Evolutionary conservation across 306 rosid genomes (phyloP).

Genomic region (Trifolium subterraneum): DNA sequence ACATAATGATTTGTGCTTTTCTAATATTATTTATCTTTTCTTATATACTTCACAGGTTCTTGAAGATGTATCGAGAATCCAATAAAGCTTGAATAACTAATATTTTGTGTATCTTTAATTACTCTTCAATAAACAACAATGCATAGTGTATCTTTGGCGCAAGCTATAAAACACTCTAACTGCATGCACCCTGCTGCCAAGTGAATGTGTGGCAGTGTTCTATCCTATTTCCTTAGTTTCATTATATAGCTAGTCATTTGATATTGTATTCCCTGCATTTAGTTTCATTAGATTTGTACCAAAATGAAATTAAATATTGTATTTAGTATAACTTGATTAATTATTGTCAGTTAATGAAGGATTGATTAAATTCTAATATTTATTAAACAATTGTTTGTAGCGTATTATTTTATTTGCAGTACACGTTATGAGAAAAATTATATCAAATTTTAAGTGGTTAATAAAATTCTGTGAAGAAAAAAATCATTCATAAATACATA

Average conservation of each 20-base stretch:
- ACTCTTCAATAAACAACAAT: slow-evolving; percentile 9
- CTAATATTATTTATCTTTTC: slow-evolving; percentile 2
- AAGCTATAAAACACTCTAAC: slow-evolving; percentile 5
- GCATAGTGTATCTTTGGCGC: slow-evolving; percentile 24
- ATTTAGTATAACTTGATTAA: slow-evolving; percentile 14
- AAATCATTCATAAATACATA: too few species aligned
- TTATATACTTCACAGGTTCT: slow-evolving; percentile 47
- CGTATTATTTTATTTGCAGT: not conserved
- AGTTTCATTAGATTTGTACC: not conserved
- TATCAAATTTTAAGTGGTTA: too few species aligned
- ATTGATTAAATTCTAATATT: not conserved
- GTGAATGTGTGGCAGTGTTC: slow-evolving; percentile 20
- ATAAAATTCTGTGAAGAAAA: too few species aligned
- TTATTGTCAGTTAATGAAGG: not conserved
- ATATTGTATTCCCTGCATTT: slow-evolving; percentile 15
- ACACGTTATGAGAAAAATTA: too few species aligned
- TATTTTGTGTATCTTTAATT: not conserved
- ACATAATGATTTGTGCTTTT: slow-evolving; percentile 13
- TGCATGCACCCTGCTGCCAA: slow-evolving; percentile 8
- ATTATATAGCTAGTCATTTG: slow-evolving; percentile 6
- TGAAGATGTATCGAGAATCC: slow-evolving; percentile 44
- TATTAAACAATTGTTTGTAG: not conserved
- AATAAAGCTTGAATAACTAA: slow-evolving; percentile 27
- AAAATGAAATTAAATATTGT: not conserved
- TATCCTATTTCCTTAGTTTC: not conserved